phyloP scores from a whole-genome alignment of 176 grass and related monocot species.

The Bonia amplexicaulis region DNA sequence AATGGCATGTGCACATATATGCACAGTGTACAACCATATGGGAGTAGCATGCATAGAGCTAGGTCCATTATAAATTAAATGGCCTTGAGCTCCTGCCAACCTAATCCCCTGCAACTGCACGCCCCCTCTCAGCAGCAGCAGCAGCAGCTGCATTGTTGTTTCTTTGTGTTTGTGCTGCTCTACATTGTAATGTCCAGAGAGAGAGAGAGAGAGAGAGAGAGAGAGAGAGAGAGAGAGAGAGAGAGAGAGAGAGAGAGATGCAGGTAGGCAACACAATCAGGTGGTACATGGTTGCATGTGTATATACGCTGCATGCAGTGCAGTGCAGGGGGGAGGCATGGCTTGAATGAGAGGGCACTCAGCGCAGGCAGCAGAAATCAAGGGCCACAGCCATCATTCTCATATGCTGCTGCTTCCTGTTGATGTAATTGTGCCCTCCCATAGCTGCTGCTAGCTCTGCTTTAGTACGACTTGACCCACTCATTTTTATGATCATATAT shows the following conservation, averaged over 20 bases:
- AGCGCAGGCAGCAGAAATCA: slow-evolving; percentile 26
- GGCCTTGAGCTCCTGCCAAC: slow-evolving; percentile 3
- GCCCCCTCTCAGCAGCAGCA: neutral
- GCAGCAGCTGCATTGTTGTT: slow-evolving; percentile 14
- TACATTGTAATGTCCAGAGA: neutral
- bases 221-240: no score
- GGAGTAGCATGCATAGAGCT: neutral
- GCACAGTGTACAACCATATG: neutral
- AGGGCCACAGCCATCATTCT: slow-evolving; percentile 45
- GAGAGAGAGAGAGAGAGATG: neutral
- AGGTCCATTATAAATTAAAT: neutral
- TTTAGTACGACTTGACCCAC: slow-evolving; percentile 5
- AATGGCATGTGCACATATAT: neutral
- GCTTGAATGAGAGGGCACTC: slow-evolving; percentile 13
- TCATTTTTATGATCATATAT: neutral
- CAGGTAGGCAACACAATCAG: neutral
- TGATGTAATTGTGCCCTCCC: slow-evolving; percentile 31
- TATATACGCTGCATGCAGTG: neutral
- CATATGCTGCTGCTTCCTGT: slow-evolving; percentile 20
- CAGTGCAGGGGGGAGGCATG: neutral
- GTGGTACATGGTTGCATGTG: neutral
- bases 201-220: neutral
- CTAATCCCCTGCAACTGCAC: neutral
- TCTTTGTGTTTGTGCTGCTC: neutral
- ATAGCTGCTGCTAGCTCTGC: neutral